A percentile compares a stretch with the other conserved stretches of the same genome.
Evolutionary conservation across 2,329 filamentous ascomycete species (phyloP).

Genomic region (Talaromyces verruculosus): DNA sequence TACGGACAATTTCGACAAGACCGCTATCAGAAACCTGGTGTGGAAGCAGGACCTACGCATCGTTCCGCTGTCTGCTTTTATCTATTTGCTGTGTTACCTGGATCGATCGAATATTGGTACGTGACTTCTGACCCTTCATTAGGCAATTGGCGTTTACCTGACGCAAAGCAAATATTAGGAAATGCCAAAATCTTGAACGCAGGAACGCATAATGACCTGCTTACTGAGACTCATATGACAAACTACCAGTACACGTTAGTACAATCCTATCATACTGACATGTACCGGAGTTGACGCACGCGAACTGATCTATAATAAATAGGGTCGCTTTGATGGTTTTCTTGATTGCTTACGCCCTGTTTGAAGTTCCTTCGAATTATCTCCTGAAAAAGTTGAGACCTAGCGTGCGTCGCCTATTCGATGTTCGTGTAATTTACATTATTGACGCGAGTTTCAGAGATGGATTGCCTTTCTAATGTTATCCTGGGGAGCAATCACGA

Average conservation of each 20-base stretch:
- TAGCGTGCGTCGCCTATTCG: slow-evolving; percentile 33
- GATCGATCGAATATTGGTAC: slow-evolving; percentile 67
- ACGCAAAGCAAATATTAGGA: slow-evolving; percentile 27
- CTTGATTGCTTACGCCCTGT: slow-evolving; percentile 50
- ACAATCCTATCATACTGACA: too few relatives aligned
- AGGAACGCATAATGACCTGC: slow-evolving; percentile 60
- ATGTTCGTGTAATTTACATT: neutral
- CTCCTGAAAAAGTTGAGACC: slow-evolving; percentile 51
- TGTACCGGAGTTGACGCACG: neutral
- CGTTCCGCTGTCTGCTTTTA: slow-evolving; percentile 61
- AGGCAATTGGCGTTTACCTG: neutral
- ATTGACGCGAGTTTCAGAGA: slow-evolving; percentile 27
- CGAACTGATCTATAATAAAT: slow-evolving; percentile 8
- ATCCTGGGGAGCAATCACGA: slow-evolving; percentile 51
- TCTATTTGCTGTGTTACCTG: slow-evolving; percentile 68
- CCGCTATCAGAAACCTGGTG: slow-evolving; percentile 28
- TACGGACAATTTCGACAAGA: neutral
- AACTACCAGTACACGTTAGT: slow-evolving; percentile 59
- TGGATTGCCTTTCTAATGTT: slow-evolving; percentile 55
- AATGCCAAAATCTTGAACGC: slow-evolving; percentile 67
- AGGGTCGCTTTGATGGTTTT: slow-evolving; percentile 52
- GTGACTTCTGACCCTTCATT: neutral
- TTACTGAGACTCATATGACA: slow-evolving; percentile 62
- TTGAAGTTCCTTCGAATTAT: slow-evolving; percentile 53
- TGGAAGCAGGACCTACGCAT: slow-evolving; percentile 64